phyloP scores from a whole-genome alignment of 148 eudicot genomes.

The Gaultheria prostrata region DNA sequence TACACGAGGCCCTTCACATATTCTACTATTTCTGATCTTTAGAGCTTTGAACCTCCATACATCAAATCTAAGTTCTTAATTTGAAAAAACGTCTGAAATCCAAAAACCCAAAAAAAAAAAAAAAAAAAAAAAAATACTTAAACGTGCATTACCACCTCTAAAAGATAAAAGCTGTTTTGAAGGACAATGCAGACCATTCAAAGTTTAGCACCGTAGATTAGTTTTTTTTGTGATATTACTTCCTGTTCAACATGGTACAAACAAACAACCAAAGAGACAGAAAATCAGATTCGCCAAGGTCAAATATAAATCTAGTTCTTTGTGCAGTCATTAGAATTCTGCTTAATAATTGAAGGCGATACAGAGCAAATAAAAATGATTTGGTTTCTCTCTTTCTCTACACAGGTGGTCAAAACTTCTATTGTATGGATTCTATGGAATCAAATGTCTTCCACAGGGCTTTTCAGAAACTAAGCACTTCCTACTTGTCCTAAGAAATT shows the following conservation, averaged over 20 bases:
- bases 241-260: not conserved
- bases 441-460: not conserved
- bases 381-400: too few relatives aligned
- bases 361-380: not conserved
- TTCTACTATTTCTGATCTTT: too few relatives aligned
- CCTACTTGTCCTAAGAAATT: not conserved
- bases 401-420: not conserved
- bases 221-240: not conserved
- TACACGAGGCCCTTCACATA: too few relatives aligned
- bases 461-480: not conserved
- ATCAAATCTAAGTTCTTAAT: not conserved
- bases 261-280: not conserved
- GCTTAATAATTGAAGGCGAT: not conserved
- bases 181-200: not conserved
- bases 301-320: not conserved
- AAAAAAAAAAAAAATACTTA: too few relatives aligned
- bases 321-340: not conserved
- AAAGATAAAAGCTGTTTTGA: not conserved
- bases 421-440: not conserved
- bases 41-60: too few relatives aligned
- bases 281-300: not conserved
- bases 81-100: not conserved
- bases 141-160: too few relatives aligned
- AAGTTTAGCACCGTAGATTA: not conserved
- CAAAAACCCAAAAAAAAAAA: too few relatives aligned